These are phyloP conservation scores for Exophiala bonariae DNA, from an alignment of 2,329 filamentous ascomycete species.

Conservation along the genomic window DNA sequence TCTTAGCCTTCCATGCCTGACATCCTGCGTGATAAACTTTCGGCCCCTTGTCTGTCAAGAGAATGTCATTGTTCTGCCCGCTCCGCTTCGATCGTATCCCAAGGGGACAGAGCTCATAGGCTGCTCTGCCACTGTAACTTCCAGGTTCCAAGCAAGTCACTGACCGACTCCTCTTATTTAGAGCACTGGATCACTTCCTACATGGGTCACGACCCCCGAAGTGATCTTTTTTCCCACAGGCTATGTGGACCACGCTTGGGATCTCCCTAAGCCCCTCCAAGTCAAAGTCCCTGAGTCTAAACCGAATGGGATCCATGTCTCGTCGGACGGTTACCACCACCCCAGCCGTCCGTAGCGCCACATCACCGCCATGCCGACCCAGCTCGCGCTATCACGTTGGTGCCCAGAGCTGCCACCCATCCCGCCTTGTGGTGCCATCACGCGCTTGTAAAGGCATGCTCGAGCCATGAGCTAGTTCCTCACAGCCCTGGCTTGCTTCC, in stretches of 20 bases:
- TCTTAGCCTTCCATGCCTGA: slow-evolving; percentile 18
- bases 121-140: too few species aligned
- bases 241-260: too few species aligned
- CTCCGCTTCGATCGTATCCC: slow-evolving; percentile 3
- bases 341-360: slow-evolving; percentile 19
- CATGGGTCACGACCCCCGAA: too few species aligned
- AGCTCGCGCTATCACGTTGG: slow-evolving; percentile 19
- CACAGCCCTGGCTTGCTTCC: slow-evolving; percentile 1
- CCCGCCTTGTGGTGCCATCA: slow-evolving; percentile 22
- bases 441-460: slow-evolving; percentile 21
- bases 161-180: too few species aligned
- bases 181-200: too few species aligned
- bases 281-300: slow-evolving; percentile 12
- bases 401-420: slow-evolving; percentile 26
- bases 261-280: neutral
- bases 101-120: too few species aligned
- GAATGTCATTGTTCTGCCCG: slow-evolving; percentile 9
- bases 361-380: slow-evolving; percentile 18
- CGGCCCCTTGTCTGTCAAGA: slow-evolving; percentile 16
- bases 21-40: slow-evolving; percentile 20
- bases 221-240: too few species aligned
- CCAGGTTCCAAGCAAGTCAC: too few species aligned
- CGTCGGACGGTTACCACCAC: slow-evolving; percentile 8
- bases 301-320: slow-evolving; percentile 9
- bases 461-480: slow-evolving; percentile 14